Percentiles rank a stretch among this genome's conserved stretches.
Evolutionary conservation across 139 green algal species (phyloP).

Genomic region (Coccomyxa sp.): DNA sequence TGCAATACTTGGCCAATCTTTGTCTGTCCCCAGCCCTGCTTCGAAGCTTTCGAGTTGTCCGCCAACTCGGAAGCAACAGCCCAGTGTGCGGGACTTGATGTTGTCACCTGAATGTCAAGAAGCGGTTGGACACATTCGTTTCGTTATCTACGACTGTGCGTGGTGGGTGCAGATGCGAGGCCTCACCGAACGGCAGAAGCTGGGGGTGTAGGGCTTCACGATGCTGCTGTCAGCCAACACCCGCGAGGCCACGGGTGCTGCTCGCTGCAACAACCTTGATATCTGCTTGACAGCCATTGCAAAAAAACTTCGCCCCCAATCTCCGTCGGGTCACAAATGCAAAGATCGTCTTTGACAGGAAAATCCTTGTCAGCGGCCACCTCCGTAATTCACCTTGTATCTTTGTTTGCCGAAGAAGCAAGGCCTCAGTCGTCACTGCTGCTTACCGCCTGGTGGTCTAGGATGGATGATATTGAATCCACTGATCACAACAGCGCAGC

Average conservation of each 20-base stretch:
- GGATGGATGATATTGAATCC: background rate
- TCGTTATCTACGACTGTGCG: background rate
- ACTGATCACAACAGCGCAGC: background rate
- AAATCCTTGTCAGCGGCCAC: background rate
- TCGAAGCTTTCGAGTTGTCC: background rate
- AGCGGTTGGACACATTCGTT: background rate
- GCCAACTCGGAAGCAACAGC: background rate
- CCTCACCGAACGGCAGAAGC: background rate
- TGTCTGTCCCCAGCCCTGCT: constrained; percentile 20
- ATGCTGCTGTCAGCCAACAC: background rate
- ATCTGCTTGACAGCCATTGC: background rate
- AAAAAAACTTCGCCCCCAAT: background rate
- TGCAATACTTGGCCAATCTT: constrained; percentile 16
- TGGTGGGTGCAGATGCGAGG: background rate
- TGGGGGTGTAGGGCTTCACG: background rate
- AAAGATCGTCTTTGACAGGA: background rate
- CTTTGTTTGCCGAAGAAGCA: background rate
- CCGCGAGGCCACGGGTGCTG: no score
- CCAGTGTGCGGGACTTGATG: background rate
- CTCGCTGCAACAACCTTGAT: background rate
- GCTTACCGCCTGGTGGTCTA: background rate
- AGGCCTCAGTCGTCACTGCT: background rate
- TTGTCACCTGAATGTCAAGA: background rate
- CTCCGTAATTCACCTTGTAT: background rate
- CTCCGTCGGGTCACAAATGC: background rate